Conservation (phyloP, 2,329 filamentous ascomycete species). For the Aspergillus clavatus region DNA sequence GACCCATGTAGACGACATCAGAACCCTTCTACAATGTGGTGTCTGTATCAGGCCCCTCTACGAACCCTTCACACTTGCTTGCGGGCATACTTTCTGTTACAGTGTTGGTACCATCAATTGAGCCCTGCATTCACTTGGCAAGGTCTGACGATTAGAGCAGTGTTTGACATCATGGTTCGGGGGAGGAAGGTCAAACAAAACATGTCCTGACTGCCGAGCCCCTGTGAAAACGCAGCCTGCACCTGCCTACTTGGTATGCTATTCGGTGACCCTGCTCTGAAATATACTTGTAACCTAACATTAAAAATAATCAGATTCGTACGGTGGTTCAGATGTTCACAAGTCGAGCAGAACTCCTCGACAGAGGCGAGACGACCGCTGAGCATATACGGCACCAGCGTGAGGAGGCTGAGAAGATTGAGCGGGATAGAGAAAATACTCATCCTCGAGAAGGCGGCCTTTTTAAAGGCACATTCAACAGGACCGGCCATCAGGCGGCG, state of each 20-base stretch:
- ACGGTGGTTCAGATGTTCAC: constrained; percentile 62
- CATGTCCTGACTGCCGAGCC: constrained; percentile 64
- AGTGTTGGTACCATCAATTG: constrained; percentile 43
- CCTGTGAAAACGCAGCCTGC: constrained; percentile 56
- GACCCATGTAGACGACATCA: constrained; percentile 57
- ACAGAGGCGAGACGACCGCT: constrained; percentile 58
- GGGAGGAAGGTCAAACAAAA: constrained; percentile 54
- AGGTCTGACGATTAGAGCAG: constrained; percentile 35
- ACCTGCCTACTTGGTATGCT: constrained; percentile 58
- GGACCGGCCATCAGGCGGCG: constrained; percentile 19
- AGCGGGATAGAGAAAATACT: constrained; percentile 54
- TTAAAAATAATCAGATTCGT: constrained; percentile 47
- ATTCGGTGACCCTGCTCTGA: constrained; percentile 4
- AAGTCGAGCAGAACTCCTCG: constrained; percentile 55
- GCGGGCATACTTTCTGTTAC: constrained; percentile 70
- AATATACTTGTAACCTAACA: constrained; percentile 6
- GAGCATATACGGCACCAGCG: constrained; percentile 55
- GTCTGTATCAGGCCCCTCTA: constrained; percentile 65
- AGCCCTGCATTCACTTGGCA: neutral
- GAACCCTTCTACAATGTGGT: constrained; percentile 59
- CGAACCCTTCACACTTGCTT: constrained; percentile 63
- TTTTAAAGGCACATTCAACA: constrained; percentile 58
- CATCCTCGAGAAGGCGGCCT: constrained; percentile 51
- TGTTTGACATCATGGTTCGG: constrained; percentile 55
- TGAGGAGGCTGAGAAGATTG: constrained; percentile 57